These are phyloP conservation scores for Acacia concinna DNA, from an alignment of 331 rosid species.

Conservation along the genomic window DNA sequence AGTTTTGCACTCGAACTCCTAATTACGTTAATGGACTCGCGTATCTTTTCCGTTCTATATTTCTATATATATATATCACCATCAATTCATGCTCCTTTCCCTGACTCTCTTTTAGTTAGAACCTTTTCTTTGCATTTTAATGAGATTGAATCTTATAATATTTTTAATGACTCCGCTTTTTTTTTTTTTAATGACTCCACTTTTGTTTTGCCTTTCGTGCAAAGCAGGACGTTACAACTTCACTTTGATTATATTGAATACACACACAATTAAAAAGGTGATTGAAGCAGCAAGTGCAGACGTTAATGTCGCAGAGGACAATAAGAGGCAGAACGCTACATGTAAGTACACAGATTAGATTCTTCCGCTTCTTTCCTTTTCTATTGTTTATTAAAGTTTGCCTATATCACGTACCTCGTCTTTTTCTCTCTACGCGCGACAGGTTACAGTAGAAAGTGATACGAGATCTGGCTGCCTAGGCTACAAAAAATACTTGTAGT, in stretches of 20 bases:
- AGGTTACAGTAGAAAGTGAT: constrained; percentile 20
- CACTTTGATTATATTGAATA: constrained; percentile 17
- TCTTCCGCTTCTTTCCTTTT: constrained; percentile 27
- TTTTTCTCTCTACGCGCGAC: constrained; percentile 1
- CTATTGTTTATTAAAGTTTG: constrained; percentile 22
- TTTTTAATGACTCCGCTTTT: background rate
- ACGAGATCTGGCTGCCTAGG: constrained; percentile 19
- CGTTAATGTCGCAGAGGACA: constrained; percentile 28
- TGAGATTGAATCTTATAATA: background rate
- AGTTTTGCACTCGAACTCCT: background rate
- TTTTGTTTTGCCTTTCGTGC: background rate
- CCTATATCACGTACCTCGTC: background rate
- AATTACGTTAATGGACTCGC: background rate
- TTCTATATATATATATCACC: background rate
- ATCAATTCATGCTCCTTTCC: background rate
- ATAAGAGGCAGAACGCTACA: constrained; percentile 30
- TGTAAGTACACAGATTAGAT: constrained; percentile 23
- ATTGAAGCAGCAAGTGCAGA: constrained; percentile 25
- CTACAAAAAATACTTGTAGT: background rate
- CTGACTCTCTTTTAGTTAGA: background rate
- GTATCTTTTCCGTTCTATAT: background rate
- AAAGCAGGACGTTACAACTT: background rate
- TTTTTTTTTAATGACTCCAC: background rate
- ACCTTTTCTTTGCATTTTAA: background rate
- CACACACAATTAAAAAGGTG: background rate